Evolutionary conservation across 129 eudicot genomes (phyloP).

Genomic region (Logfia minima): DNA sequence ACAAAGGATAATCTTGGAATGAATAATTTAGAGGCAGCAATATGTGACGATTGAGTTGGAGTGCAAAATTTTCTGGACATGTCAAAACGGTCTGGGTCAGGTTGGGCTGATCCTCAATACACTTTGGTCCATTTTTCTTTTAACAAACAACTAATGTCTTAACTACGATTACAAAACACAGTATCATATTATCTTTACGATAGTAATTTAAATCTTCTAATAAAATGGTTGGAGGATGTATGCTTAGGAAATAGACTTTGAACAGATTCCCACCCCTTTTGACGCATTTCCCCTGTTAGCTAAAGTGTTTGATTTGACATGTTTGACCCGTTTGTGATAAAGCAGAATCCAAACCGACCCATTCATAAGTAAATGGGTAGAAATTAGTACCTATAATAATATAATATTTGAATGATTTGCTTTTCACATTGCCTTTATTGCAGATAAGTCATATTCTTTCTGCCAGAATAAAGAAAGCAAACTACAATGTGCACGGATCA

Average conservation of each 20-base stretch:
- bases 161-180: not conserved
- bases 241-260: no score
- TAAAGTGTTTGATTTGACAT: not conserved
- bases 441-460: not conserved
- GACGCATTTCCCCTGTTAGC: no score
- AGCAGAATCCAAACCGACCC: not conserved
- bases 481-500: not conserved
- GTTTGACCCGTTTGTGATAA: not conserved
- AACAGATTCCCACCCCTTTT: no score
- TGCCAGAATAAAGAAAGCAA: not conserved
- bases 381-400: not conserved
- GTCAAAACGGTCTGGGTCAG: no score
- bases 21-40: no score
- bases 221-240: no score
- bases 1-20: not conserved
- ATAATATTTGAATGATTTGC: not conserved
- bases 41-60: not conserved
- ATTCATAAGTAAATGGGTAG: not conserved
- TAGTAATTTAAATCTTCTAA: no score
- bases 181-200: no score
- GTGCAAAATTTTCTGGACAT: no score
- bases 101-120: not conserved
- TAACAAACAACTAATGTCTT: no score
- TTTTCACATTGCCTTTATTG: not conserved
- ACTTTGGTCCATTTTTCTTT: not conserved